Evolutionary conservation across 176 grass and related monocot species (phyloP).

Genomic region (Leersia perrieri): DNA sequence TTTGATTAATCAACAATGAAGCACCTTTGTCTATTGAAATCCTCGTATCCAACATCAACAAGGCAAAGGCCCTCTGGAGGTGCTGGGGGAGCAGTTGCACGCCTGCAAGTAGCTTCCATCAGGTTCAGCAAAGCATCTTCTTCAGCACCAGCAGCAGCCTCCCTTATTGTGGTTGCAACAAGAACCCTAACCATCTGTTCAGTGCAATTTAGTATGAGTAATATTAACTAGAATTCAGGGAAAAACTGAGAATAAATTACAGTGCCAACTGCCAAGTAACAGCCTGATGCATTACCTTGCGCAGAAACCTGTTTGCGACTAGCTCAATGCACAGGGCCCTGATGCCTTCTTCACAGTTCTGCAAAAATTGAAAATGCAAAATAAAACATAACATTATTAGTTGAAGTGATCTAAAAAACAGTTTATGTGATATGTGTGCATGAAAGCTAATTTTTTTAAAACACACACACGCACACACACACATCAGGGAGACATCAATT

Average conservation of each 20-base stretch:
- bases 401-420: too few species aligned
- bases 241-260: neutral
- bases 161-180: constrained; percentile 80
- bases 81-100: constrained; percentile 84
- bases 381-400: neutral
- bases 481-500: neutral
- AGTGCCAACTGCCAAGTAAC: neutral
- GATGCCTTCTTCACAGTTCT: constrained; percentile 42
- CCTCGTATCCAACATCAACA: constrained; percentile 71
- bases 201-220: neutral
- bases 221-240: neutral
- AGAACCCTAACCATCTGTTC: constrained; percentile 89
- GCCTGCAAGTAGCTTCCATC: constrained; percentile 82
- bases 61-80: constrained; percentile 90
- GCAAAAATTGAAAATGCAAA: neutral
- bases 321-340: constrained; percentile 80
- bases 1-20: constrained; percentile 58
- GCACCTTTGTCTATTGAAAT: constrained; percentile 60
- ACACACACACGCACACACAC: too few species aligned
- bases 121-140: constrained; percentile 67
- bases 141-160: constrained; percentile 70
- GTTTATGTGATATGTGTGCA: neutral
- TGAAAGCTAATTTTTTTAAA: neutral
- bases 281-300: constrained; percentile 62
- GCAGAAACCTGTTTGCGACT: constrained; percentile 80